These are phyloP conservation scores for Stromatinia cepivora DNA, from an alignment of 2,329 filamentous ascomycete genomes.

Conservation along the genomic window DNA sequence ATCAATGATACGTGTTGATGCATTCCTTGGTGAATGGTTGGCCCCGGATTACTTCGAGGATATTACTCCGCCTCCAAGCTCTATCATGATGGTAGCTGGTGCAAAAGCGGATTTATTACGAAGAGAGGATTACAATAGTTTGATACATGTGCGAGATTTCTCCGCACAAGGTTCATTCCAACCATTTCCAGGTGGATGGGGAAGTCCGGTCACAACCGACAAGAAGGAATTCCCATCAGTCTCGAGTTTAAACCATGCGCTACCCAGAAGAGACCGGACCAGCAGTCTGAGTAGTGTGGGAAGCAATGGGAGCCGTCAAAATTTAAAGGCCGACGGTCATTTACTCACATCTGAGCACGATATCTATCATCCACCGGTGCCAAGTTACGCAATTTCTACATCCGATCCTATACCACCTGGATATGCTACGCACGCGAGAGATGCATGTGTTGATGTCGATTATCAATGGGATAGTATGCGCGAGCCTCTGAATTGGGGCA, in stretches of 20 bases:
- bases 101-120: constrained; percentile 86
- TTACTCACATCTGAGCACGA: constrained; percentile 35
- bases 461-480: constrained; percentile 95
- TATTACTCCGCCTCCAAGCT: constrained; percentile 85
- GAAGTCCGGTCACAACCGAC: constrained; percentile 36
- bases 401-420: constrained; percentile 82
- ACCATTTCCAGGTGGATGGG: constrained; percentile 44
- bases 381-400: constrained; percentile 78
- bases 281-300: constrained; percentile 40
- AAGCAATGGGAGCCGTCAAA: constrained; percentile 34
- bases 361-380: constrained; percentile 72
- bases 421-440: constrained; percentile 86
- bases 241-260: constrained; percentile 34
- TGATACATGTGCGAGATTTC: constrained; percentile 34
- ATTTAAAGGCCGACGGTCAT: constrained; percentile 24
- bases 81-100: constrained; percentile 80
- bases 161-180: constrained; percentile 38
- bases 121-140: constrained; percentile 64
- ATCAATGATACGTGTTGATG: constrained; percentile 75
- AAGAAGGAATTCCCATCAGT: constrained; percentile 35
- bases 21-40: constrained; percentile 94
- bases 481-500: constrained; percentile 75
- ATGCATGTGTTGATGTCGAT: constrained; percentile 83
- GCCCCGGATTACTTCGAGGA: constrained; percentile 90
- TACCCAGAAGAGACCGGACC: constrained; percentile 40